Base-by-base conservation (phyloP, 1,284 basidiomycete genomes). In the Ceratobasidium sp. region DNA sequence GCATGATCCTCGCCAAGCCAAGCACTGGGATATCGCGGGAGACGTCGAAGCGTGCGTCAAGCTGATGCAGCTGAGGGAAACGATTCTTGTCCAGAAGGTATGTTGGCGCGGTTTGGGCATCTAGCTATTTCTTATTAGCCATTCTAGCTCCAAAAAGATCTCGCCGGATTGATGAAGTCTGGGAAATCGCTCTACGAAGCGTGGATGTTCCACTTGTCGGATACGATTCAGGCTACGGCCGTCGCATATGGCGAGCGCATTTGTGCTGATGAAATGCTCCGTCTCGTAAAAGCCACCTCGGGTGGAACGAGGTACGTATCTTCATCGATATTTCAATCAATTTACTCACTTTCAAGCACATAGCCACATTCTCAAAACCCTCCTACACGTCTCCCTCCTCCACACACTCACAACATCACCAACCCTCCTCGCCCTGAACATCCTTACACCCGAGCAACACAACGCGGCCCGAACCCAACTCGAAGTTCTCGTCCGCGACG, bases 151-250 rank as follows among this genome's bases (percentile, higher is more conserved):
- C 66, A 71, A 48, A 51, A 59, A 24, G 64, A 71, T 15, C 74
- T 75, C 7, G 74, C 74, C 9, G 48, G 33, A 2, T 44, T 63
- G 11, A 75, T 69, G 65, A 65, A 71, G 50, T 31, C 57, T 19
- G 74, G 66, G n/a, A 75, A 75, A 33, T 63, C 74, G 1, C 65
- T 75, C 1, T 75, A 69, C 57, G 64, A 75, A 7, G 74, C 74
- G 14, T 75, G 74, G 74, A 75, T 75, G 74, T 69, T 63, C 60
- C 67, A 66, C 31, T 41, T 75, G 19, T 75, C 74, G 27, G 65
- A 67, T 33, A 71, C 45, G 1, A 71, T 75, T 36, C 74, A 75
- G 59, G 65, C 66, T 54, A 71, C 66, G 31, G 74, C 74, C 7
- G 33, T 75, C 5, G 74, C 74, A 19, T 75, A 51, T 47, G 74